Base-by-base conservation (phyloP, 805 yeast genomes). In the Wickerhamiella sergipiensis region DNA sequence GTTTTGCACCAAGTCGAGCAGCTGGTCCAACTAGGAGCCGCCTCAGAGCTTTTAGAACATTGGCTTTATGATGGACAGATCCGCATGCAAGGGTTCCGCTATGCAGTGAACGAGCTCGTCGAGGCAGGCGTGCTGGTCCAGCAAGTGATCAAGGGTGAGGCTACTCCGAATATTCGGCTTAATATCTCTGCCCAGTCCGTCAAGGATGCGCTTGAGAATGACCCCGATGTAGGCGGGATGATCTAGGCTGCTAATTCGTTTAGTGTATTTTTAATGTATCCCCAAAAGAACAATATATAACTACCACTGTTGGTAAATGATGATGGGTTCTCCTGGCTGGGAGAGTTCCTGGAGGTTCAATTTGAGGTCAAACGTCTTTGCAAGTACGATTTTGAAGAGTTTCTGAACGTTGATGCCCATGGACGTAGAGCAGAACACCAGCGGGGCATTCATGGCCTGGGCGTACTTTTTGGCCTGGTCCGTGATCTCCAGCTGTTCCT, bases 341-440 rank as follows among this genome's bases (percentile, higher is more conserved):
- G 75, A 75, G 43, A 88, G 82, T 66, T 90, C 97, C 1, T 92
- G 95, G 18, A 90, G 74, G 47, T 83, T 83, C 58, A 90, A 70
- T 56, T 80, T 80, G 59, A 90, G 70, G 64, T 88, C 95, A 65
- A 90, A 90, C 4, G 95, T 92, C 64, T 88, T 89, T 23, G 95
- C 83, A 44, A 90, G 76, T 24, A 90, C 82, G 42, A 90, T 79
- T 66, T 92, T 92, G 72, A 90, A 90, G 24, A 90, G 87, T 68
- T 89, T 89, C 63, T 89, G 96, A 21, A 90, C 85, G 59, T 90
- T 92, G 55, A 92, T 85, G 1, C 96, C 86, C 58, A 85, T 90
- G 58, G 88, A 79, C 0, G 97, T 85, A 8, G 97, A 89, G 59
- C 95, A 84, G 66, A 90, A 92, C 6, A 90, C 76, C 50, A 90